Percentiles rank a stretch among this genome's conserved stretches.
Evolutionary conservation across 78 protist species (phyloP).

Genomic region (Emiliania huxleyi): DNA sequence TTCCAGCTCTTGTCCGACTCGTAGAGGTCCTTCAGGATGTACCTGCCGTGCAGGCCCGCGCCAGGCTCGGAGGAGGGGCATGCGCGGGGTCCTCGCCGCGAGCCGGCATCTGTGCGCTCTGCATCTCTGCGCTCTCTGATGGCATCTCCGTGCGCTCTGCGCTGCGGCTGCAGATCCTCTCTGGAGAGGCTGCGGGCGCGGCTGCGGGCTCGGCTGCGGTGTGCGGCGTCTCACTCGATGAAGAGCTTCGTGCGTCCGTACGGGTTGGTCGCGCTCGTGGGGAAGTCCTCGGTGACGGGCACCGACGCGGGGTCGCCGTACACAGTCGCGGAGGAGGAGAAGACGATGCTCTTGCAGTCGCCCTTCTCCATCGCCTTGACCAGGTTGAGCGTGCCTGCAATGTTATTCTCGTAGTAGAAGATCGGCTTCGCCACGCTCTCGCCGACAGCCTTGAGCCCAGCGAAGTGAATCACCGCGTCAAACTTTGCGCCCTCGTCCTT

Average conservation of each 20-base stretch:
- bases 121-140: not conserved
- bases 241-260: conserved; percentile 95
- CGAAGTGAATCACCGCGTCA: conserved; percentile 85
- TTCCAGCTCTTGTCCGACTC: not conserved
- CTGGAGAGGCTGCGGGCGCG: no score
- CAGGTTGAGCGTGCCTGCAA: conserved; percentile 42
- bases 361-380: conserved; percentile 11
- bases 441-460: conserved; percentile 94
- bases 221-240: conserved; percentile 90
- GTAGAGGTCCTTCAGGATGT: not conserved
- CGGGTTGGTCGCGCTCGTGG: conserved; percentile 80
- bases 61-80: no score
- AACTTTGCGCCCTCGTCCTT: not conserved
- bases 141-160: no score
- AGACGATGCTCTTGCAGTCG: conserved; percentile 71
- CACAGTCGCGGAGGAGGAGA: conserved; percentile 96
- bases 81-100: no score
- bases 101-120: no score
- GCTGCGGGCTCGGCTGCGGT: no score
- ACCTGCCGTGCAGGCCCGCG: no score
- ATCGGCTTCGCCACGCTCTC: conserved; percentile 83
- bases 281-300: conserved; percentile 78
- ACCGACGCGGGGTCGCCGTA: conserved; percentile 82
- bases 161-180: no score
- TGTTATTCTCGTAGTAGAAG: conserved; percentile 75